Evolutionary conservation across 768 basidiomycete genomes (phyloP), one percentile per base, ranked within the genome.

Genomic region (Cyclocybe aegerita): DNA sequence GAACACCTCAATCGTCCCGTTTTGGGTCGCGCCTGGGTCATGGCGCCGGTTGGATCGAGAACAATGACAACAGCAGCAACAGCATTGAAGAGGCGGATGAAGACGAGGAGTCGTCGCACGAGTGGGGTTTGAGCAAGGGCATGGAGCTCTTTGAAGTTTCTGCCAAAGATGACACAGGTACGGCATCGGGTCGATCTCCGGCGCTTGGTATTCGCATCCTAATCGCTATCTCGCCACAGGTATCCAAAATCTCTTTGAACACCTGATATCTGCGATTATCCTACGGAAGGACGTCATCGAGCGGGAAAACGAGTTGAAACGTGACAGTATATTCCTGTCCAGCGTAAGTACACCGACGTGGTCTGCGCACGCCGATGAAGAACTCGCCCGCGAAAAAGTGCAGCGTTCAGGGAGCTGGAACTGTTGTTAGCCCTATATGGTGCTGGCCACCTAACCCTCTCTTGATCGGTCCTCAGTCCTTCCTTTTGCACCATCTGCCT

Each of bases 121-220:
- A 88, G 62, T 90, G 88, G 86, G 88, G 89, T 4, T 75, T 88
- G 35, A 83, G 78, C 63, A 88, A 87, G 63, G 88, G 84, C 54
- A 91, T 94, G 84, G 88, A 89, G 61, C 77, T 95, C 12, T 91
- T 90, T 56, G 91, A 96, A 64, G 91, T 96, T 14, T 94, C 91
- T 39, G 88, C 94, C 46, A 94, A 94, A 69, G 92, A 94, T 60
- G 88, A 90, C 62, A 62, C 71, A 31, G 93, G 93, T 93, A 54
- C 55, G 82, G 72, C 37, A 46, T 52, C 39, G 44, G 43, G 53
- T 61, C 53, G 49, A 49, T 56, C 49, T 34, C 30, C 44, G 23
- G 55, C 46, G 36, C 29, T 23, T 60, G 38, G 44, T 30, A 23
- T 48, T 53, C 43, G 23, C 39, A 11, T 29, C 33, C 38, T 9